Conservation (phyloP, 2,329 filamentous ascomycete genomes). For the Penicillium sp. region DNA sequence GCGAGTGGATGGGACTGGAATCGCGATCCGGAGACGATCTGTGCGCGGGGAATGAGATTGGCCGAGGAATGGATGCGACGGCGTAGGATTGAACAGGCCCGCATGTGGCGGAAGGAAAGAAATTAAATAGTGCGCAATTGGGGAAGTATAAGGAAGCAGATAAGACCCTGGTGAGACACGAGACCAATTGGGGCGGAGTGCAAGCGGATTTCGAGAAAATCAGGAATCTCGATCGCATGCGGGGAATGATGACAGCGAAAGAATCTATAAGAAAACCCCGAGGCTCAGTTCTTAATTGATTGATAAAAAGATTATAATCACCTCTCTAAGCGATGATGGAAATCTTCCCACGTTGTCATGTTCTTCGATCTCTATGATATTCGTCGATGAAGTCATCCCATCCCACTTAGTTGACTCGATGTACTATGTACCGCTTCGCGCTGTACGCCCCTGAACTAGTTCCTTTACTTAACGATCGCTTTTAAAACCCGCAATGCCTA, state of each 20-base stretch:
- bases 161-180: background rate
- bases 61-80: constrained; percentile 35
- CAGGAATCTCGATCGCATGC: constrained; percentile 1
- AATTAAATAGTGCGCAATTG: background rate
- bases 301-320: background rate
- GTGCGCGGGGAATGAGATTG: constrained; percentile 23
- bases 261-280: background rate
- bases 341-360: background rate
- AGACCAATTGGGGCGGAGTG: background rate
- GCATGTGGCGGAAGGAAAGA: constrained; percentile 33
- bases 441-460: too few species aligned
- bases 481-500: background rate
- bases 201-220: background rate
- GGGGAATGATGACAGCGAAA: background rate
- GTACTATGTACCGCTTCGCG: background rate
- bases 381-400: background rate
- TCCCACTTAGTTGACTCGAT: background rate
- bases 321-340: background rate
- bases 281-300: background rate
- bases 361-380: background rate
- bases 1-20: constrained; percentile 23
- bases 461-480: background rate
- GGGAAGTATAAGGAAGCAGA: background rate
- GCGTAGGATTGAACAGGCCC: constrained; percentile 28
- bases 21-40: constrained; percentile 24